Evolutionary conservation across 169 alveolate species (phyloP).

Genomic region (Amoebophrya sp.): DNA sequence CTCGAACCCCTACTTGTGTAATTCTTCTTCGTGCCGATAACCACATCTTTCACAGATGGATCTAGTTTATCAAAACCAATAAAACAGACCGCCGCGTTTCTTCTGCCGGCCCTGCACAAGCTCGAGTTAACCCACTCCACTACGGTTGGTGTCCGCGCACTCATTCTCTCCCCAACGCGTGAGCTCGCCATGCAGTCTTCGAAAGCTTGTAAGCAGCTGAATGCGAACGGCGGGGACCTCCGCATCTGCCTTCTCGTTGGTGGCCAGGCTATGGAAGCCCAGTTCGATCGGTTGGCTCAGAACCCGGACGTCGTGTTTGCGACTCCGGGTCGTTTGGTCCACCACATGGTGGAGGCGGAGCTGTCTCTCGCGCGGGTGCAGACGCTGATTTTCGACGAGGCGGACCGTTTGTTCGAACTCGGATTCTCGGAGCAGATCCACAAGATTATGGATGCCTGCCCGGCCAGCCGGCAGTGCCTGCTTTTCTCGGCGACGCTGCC

Average conservation of each 20-base stretch:
- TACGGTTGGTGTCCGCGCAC: slow-evolving; percentile 73
- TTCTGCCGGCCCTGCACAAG: slow-evolving; percentile 56
- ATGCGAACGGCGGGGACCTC: slow-evolving; percentile 45
- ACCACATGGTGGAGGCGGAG: slow-evolving; percentile 70
- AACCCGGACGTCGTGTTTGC: slow-evolving; percentile 62
- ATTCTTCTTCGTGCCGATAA: no score
- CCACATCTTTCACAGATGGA: no score
- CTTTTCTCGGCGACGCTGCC: slow-evolving; percentile 85
- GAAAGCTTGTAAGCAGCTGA: slow-evolving; percentile 45
- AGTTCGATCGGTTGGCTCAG: slow-evolving; percentile 74
- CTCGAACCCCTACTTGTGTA: no score
- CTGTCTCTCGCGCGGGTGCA: slow-evolving; percentile 56
- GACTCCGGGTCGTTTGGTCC: slow-evolving; percentile 43
- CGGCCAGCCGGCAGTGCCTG: slow-evolving; percentile 55
- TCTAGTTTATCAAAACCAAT: no score
- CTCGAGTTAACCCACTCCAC: slow-evolving; percentile 43
- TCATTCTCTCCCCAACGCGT: slow-evolving; percentile 76
- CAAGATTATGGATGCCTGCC: slow-evolving; percentile 55
- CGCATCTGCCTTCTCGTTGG: slow-evolving; percentile 70
- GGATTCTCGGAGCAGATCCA: slow-evolving; percentile 77
- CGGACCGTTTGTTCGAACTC: slow-evolving; percentile 77
- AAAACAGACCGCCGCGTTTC: slow-evolving; percentile 68
- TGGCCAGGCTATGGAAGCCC: slow-evolving; percentile 74
- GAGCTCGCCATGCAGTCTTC: slow-evolving; percentile 72
- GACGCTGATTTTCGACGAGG: slow-evolving; percentile 74